Conservation (phyloP, 129 eudicot genomes). For the Pulicaria dysenterica region DNA sequence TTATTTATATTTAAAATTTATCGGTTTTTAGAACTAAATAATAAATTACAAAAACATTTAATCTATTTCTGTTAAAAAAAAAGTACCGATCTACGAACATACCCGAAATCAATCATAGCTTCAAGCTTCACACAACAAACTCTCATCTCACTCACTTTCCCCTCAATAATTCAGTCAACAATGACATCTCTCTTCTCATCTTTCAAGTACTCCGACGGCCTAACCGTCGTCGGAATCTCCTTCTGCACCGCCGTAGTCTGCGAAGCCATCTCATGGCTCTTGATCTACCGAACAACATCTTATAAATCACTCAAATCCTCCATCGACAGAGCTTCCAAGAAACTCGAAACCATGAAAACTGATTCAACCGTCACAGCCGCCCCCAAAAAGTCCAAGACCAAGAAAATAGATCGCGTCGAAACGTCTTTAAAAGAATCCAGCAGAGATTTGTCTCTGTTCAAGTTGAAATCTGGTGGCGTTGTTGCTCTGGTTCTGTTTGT, state of each 20-base stretch:
- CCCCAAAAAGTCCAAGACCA: slow-evolving; percentile 61
- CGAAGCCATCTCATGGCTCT: slow-evolving; percentile 83
- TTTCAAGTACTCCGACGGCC: slow-evolving; percentile 65
- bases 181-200: slow-evolving; percentile 55
- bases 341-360: slow-evolving; percentile 90
- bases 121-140: neutral
- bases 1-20: too few relatives aligned
- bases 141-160: neutral
- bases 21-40: too few relatives aligned
- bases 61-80: too few relatives aligned
- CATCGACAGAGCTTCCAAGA: slow-evolving; percentile 88
- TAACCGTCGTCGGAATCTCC: slow-evolving; percentile 77
- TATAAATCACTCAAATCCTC: slow-evolving; percentile 94
- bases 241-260: slow-evolving; percentile 75
- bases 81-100: too few relatives aligned
- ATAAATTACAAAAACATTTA: too few relatives aligned
- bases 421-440: slow-evolving; percentile 74
- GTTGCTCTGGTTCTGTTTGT: slow-evolving; percentile 80
- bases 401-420: slow-evolving; percentile 89
- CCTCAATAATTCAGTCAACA: slow-evolving; percentile 31
- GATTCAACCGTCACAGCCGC: slow-evolving; percentile 33
- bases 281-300: slow-evolving; percentile 89
- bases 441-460: slow-evolving; percentile 79
- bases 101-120: too few relatives aligned
- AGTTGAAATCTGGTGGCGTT: slow-evolving; percentile 90